These are phyloP conservation scores for Lactifluus volemus DNA, from an alignment of 768 basidiomycete genomes.

Conservation along the genomic window DNA sequence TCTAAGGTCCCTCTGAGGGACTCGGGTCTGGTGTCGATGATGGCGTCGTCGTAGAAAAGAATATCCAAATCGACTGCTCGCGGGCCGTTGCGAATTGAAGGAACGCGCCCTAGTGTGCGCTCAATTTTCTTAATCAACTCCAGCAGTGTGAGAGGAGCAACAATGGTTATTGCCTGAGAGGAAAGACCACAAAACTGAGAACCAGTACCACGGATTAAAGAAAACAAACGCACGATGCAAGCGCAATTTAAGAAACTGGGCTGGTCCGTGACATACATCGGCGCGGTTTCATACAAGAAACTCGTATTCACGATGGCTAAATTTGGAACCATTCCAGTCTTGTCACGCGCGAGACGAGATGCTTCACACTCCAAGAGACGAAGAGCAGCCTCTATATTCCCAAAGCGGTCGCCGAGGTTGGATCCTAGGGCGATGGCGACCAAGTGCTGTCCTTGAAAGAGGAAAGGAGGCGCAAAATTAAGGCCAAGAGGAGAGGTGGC, in stretches of 20 bases:
- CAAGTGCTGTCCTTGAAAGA: conserved; percentile 22
- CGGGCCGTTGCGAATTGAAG: conserved; percentile 77
- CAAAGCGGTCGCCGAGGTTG: conserved; percentile 82
- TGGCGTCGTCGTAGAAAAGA: conserved; percentile 54
- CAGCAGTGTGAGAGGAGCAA: conserved; percentile 53
- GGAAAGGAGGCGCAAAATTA: not conserved
- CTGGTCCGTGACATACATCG: conserved; percentile 95
- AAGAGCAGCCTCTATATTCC: conserved; percentile 73
- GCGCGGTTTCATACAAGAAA: conserved; percentile 85
- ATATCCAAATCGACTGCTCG: conserved; percentile 88
- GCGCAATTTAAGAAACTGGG: conserved; percentile 84
- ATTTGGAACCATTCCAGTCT: conserved; percentile 18
- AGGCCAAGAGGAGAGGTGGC: not conserved
- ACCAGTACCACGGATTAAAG: too few species aligned
- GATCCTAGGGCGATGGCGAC: conserved; percentile 80
- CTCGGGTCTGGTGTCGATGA: conserved; percentile 49
- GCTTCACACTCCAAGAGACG: conserved; percentile 47
- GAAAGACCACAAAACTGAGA: not conserved
- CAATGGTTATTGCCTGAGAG: conserved; percentile 65
- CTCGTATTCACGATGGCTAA: conserved; percentile 62
- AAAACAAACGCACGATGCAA: conserved; percentile 57
- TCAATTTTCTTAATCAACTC: conserved; percentile 67
- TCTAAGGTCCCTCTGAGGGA: conserved; percentile 36
- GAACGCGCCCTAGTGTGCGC: conserved; percentile 61
- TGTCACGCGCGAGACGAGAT: conserved; percentile 24